Percentiles rank a stretch among this genome's conserved stretches.
Evolutionary conservation across 148 eudicot species (phyloP).

Genomic region (Vaccinium vitisidaea): DNA sequence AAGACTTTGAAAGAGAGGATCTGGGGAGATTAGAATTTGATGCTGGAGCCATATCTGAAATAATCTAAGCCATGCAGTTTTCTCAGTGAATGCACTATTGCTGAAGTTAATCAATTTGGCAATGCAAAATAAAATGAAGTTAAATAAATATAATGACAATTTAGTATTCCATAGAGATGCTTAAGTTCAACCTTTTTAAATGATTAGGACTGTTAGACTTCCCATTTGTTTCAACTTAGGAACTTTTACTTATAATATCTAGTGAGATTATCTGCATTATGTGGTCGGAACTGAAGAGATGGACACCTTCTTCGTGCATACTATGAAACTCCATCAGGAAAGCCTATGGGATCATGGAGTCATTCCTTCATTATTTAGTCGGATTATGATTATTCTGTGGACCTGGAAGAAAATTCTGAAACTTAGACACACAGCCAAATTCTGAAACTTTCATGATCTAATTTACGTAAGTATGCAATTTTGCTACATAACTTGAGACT

Average conservation of each 20-base stretch:
- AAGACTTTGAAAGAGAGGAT: background rate
- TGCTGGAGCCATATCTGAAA: background rate
- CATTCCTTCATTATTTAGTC: background rate
- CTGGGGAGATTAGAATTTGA: background rate
- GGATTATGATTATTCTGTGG: background rate
- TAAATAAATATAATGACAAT: background rate
- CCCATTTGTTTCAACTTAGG: background rate
- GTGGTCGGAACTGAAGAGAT: background rate
- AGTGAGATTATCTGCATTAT: background rate
- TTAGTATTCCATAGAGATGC: background rate
- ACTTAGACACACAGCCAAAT: background rate
- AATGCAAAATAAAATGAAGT: background rate
- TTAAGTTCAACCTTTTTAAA: background rate
- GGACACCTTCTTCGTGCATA: background rate
- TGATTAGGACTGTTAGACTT: background rate
- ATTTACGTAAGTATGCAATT: no score
- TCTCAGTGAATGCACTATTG: background rate
- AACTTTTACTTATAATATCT: background rate
- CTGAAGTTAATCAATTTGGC: background rate
- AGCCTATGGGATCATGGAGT: background rate
- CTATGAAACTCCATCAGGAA: background rate
- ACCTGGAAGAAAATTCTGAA: background rate
- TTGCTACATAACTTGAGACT: no score
- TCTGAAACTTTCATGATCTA: no score
- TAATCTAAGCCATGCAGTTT: background rate